A percentile compares a stretch with the other conserved stretches of the same genome.
These are phyloP conservation scores for Eucalyptus polyanthemos DNA, from an alignment of 345 rosid species.

Conservation along the genomic window DNA sequence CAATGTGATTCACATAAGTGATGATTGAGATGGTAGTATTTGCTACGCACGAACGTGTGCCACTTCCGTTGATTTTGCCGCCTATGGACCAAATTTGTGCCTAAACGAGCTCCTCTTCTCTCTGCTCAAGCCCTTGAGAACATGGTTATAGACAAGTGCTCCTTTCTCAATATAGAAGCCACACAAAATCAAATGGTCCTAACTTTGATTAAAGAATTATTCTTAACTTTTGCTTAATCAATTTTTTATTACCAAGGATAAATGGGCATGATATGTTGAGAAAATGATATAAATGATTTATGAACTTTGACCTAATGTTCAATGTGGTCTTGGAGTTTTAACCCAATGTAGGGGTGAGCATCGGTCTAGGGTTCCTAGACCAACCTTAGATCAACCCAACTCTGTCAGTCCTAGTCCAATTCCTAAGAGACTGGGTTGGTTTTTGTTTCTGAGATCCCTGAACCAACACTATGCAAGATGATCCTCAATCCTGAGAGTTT, in stretches of 20 bases:
- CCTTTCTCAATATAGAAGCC: neutral
- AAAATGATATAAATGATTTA: too few relatives aligned
- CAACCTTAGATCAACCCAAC: too few relatives aligned
- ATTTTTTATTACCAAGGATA: too few relatives aligned
- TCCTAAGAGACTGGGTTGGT: too few relatives aligned
- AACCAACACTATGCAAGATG: accelerated
- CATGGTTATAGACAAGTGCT: neutral
- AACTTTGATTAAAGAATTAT: too few relatives aligned
- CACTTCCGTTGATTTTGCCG: neutral
- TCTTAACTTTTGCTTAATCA: too few relatives aligned
- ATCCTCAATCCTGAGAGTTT: too few relatives aligned
- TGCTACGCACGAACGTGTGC: too few relatives aligned
- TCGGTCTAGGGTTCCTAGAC: too few relatives aligned
- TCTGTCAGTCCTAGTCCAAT: accelerated
- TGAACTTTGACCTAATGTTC: neutral
- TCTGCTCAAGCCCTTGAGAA: neutral
- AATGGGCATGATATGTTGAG: accelerated
- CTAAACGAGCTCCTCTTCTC: neutral
- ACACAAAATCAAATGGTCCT: too few relatives aligned
- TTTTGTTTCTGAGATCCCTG: accelerated
- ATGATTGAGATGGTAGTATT: neutral
- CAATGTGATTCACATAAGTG: neutral
- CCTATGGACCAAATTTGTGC: neutral
- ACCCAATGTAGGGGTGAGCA: neutral
- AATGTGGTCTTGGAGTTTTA: too few relatives aligned